Base-by-base conservation (phyloP, 2,329 filamentous ascomycete genomes). In the Alternaria burnsii region DNA sequence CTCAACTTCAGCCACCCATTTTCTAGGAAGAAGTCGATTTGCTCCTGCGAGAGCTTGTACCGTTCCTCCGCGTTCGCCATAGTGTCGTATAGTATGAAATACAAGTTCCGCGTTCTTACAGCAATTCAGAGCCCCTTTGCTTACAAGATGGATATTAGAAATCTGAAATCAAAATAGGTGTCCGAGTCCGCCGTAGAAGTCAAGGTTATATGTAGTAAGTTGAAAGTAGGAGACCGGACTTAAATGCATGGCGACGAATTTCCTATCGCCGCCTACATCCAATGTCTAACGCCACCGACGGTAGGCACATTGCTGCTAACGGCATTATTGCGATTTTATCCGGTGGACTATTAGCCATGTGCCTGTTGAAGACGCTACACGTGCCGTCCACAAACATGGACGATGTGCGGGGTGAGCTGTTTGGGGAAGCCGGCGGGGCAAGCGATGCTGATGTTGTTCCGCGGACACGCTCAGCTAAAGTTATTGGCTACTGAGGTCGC, bases 1-100 rank as follows among this genome's bases (percentile, higher is more conserved):
- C 79, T 77, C 14, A 88, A 72, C 47, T 85, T 85, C 22, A 88
- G 67, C 74, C 82, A 88, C 53, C 86, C 86, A 70, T 88, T 78
- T 42, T 82, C 71, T 36, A 88, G 74, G 71, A 88, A 88, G 63
- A 86, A 83, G 51, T 81, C 74, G 51, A 84, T 82, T 62, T 87
- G 79, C 32, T 80, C 77, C 52, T 81, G 74, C 0, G 80, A 80
- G 34, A 86, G 79, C 56, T 70, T 58, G 47, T 72, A 70, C 4
- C 71, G 55, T 44, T 67, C 44, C 61, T 74, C 71, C 42, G 59
- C 66, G 24, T 65, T 52, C 28, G 60, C 53, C 61, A 52, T 57
- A 10, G 42, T 59, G 5, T 34, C n/a, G 22, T 42, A 7, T 11
- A 34, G 18, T 26, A 36, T 12, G 12, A n/a, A 16, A 36, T 9